Evolutionary conservation across 768 basidiomycete genomes (phyloP), one percentile per base, ranked within the genome.

Genomic region (Agrocybe pediades): DNA sequence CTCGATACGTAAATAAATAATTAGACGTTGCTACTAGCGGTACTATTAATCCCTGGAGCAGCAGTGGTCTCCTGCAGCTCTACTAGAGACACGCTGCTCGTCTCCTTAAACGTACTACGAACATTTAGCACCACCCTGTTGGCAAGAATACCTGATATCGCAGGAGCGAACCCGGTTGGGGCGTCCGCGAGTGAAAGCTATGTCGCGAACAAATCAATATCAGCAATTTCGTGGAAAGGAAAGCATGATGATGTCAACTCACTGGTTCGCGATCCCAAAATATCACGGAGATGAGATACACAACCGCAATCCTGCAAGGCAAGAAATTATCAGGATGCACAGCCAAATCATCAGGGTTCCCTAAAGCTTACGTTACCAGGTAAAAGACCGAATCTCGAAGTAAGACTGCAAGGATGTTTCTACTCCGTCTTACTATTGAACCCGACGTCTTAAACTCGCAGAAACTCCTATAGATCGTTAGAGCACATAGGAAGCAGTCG

Each of bases 341-440:
- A 40, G 19, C 7, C 8, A n/a, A n/a, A n/a, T n/a, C n/a, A n/a
- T n/a, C n/a, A n/a, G n/a, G n/a, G n/a, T n/a, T n/a, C n/a, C n/a
- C n/a, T n/a, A n/a, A n/a, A 8, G 24, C 51, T 45, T 39, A 52
- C 51, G 44, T 43, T 19, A 52, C 6, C 15, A 52, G 44, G 25
- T 52, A 52, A 6, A 40, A 21, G 5, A 52, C 29, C 0, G 51
- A 52, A 25, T 52, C 51, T 19, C 51, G 42, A 16, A 52, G 42
- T 3, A 52, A 33, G 2, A 52, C 17, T 8, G 24, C 17, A n/a
- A 52, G 13, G 2, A 52, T n/a, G 9, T 19, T 33, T 15, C 29
- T 15, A 36, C 51, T 45, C 7, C 21, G 20, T 15, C 20, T 17
- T 30, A 52, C 16, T 16, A 44, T 33, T 23, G 33, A 24, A 29